phyloP scores from a whole-genome alignment of 306 rosid species.

The Casuarina equisetifolia region DNA sequence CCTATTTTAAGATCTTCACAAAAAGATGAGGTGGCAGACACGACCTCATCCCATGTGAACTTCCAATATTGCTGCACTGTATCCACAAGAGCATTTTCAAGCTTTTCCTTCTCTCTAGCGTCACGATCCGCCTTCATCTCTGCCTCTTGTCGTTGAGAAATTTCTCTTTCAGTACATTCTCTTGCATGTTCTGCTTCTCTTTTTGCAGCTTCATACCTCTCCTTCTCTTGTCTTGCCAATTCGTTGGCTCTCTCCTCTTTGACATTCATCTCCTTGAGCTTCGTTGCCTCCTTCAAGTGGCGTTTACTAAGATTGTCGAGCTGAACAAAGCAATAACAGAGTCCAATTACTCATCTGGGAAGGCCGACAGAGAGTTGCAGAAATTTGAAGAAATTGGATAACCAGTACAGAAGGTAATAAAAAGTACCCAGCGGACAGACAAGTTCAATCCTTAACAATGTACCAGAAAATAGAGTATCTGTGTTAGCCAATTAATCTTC shows the following conservation, averaged over 20 bases:
- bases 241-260: slow-evolving; percentile 59
- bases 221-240: slow-evolving; percentile 53
- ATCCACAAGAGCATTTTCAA: slow-evolving; percentile 69
- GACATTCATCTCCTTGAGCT: slow-evolving; percentile 56
- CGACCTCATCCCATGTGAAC: slow-evolving; percentile 84
- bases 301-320: slow-evolving; percentile 48
- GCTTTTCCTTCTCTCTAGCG: slow-evolving; percentile 63
- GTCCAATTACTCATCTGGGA: slow-evolving; percentile 29
- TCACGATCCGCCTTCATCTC: slow-evolving; percentile 61
- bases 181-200: slow-evolving; percentile 57
- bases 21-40: slow-evolving; percentile 78
- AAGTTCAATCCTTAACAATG: not conserved
- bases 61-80: slow-evolving; percentile 52
- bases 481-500: not conserved
- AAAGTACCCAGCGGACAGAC: not conserved
- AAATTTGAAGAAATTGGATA: slow-evolving; percentile 3
- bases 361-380: not conserved
- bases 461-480: not conserved
- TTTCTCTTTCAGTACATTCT: slow-evolving; percentile 73
- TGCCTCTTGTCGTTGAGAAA: slow-evolving; percentile 59
- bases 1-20: slow-evolving; percentile 83
- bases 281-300: slow-evolving; percentile 55
- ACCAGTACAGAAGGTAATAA: not conserved
- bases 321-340: slow-evolving; percentile 44
- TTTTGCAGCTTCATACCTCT: slow-evolving; percentile 58